phyloP scores from a whole-genome alignment of 108 stramenopile genomes.

The Discostella stelligeroides region DNA sequence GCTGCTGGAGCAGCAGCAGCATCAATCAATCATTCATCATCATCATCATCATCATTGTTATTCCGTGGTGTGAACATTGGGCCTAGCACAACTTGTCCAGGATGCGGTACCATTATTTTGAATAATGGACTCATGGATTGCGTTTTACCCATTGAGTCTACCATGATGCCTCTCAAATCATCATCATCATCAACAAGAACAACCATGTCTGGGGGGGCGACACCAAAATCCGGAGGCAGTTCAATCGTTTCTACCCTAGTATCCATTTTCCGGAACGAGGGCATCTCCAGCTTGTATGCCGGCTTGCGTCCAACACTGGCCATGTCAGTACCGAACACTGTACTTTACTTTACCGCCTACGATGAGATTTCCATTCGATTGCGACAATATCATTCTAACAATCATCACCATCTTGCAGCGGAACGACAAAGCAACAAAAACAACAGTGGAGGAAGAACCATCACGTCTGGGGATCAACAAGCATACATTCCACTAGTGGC shows the following conservation, averaged over 20 bases:
- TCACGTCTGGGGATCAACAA: too few species aligned
- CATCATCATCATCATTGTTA: neutral
- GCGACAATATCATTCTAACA: neutral
- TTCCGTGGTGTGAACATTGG: neutral
- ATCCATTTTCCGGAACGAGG: slow-evolving; percentile 66
- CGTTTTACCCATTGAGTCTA: slow-evolving; percentile 26
- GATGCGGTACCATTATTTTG: slow-evolving; percentile 62
- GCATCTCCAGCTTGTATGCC: slow-evolving; percentile 74
- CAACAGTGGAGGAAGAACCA: too few species aligned
- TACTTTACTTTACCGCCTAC: slow-evolving; percentile 90
- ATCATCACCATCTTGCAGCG: too few species aligned
- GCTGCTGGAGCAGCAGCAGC: slow-evolving; percentile 12
- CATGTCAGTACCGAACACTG: slow-evolving; percentile 88
- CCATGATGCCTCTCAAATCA: slow-evolving; percentile 4
- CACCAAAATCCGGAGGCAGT: too few species aligned
- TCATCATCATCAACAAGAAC: neutral
- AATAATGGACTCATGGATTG: slow-evolving; percentile 55
- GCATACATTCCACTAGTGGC: too few species aligned
- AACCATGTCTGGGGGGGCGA: too few species aligned
- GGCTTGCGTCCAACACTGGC: slow-evolving; percentile 78
- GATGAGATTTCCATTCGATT: slow-evolving; percentile 62
- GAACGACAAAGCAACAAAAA: too few species aligned
- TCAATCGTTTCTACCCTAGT: slow-evolving; percentile 55
- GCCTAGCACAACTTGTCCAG: slow-evolving; percentile 7
- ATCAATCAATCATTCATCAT: neutral